A percentile compares a stretch with the other conserved stretches of the same genome.
phyloP scores from a whole-genome alignment of 1,139 yeast genomes.

The Pichia sp. region DNA sequence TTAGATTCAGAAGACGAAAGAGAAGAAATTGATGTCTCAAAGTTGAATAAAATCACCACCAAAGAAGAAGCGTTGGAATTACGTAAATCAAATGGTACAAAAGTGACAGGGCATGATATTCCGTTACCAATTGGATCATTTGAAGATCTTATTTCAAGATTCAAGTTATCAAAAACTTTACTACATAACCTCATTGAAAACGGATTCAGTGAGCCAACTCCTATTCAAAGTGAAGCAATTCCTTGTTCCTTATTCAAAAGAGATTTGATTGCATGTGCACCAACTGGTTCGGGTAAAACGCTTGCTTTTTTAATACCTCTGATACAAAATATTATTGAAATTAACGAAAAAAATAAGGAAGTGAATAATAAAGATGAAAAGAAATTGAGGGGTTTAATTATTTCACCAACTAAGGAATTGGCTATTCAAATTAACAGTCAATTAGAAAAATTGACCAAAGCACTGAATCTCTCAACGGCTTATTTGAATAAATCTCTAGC shows the following conservation, averaged over 20 bases:
- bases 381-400: conserved; percentile 67
- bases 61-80: conserved; percentile 23
- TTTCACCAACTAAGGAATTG: conserved; percentile 90
- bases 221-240: conserved; percentile 73
- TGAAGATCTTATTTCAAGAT: conserved; percentile 65
- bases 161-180: conserved; percentile 54
- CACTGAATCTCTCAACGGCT: conserved; percentile 50
- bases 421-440: conserved; percentile 80
- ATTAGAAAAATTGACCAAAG: conserved; percentile 49
- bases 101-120: conserved; percentile 28
- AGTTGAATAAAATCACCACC: conserved; percentile 32
- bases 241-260: conserved; percentile 24
- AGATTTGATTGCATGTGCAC: conserved; percentile 56
- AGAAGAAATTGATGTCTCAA: conserved; percentile 14
- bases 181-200: conserved; percentile 57
- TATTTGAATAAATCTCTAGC: conserved; percentile 72
- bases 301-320: conserved; percentile 83
- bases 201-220: conserved; percentile 79
- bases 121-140: conserved; percentile 89
- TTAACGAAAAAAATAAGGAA: conserved; percentile 8
- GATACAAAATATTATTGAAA: conserved; percentile 42
- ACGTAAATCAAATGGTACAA: conserved; percentile 20
- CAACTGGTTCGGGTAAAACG: conserved; percentile 97
- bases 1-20: conserved; percentile 21
- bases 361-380: conserved; percentile 15